These are phyloP conservation scores for Phytophthora sp. DNA, from an alignment of 352 stramenopile genomes.

Conservation along the genomic window DNA sequence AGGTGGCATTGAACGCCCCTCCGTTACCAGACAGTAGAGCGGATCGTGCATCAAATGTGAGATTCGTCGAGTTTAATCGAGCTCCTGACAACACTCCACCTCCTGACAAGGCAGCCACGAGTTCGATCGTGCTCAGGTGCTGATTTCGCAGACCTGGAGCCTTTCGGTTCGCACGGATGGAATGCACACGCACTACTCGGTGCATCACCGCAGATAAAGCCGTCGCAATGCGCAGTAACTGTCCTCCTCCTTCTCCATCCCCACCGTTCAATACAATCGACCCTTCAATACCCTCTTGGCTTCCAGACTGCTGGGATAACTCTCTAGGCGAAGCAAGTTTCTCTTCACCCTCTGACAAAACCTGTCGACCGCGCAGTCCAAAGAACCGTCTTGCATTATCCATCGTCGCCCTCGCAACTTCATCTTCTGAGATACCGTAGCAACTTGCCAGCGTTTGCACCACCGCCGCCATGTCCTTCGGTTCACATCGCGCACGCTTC, in stretches of 20 bases:
- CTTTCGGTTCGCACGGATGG: conserved; percentile 77
- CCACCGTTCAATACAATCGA: conserved; percentile 55
- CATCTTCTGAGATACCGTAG: conserved; percentile 41
- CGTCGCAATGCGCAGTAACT: conserved; percentile 87
- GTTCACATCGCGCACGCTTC: conserved; percentile 56
- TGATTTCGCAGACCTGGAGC: conserved; percentile 81
- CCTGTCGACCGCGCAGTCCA: conserved; percentile 28
- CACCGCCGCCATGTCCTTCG: conserved; percentile 65
- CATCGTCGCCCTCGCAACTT: conserved; percentile 53
- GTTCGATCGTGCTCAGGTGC: conserved; percentile 80
- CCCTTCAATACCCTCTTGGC: conserved; percentile 24
- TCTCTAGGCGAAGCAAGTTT: conserved; percentile 3
- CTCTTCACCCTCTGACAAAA: neutral
- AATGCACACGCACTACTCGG: conserved; percentile 68
- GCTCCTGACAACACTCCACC: conserved; percentile 41
- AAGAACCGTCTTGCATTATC: conserved; percentile 67
- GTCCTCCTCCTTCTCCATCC: conserved; percentile 86
- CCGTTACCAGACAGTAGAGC: conserved; percentile 13
- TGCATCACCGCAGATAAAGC: conserved; percentile 70
- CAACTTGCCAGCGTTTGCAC: conserved; percentile 65
- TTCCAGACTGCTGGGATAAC: neutral
- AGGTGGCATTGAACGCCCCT: conserved; percentile 37
- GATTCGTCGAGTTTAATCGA: conserved; percentile 53
- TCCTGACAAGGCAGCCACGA: conserved; percentile 48
- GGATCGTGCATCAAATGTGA: conserved; percentile 42